Conservation (phyloP, 768 basidiomycete species). For the Psilocybe subaeruginosa region DNA sequence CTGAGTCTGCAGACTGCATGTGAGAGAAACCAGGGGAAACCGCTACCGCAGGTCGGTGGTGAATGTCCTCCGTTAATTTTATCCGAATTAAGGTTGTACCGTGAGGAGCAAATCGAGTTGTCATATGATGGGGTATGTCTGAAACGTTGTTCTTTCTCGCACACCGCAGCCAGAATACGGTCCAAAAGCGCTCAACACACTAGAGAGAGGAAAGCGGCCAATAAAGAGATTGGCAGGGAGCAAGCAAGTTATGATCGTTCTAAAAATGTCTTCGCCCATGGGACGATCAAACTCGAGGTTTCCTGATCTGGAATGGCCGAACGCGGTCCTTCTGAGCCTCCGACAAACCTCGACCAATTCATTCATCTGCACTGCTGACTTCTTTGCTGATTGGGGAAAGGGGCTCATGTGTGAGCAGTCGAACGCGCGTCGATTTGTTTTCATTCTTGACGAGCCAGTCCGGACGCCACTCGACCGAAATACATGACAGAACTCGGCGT, state of each 20-base stretch:
- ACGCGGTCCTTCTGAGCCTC: conserved; percentile 35
- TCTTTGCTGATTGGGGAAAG: conserved; percentile 13
- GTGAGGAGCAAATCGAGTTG: not conserved
- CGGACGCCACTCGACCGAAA: conserved; percentile 29
- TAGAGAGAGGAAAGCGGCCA: not conserved
- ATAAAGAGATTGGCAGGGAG: not conserved
- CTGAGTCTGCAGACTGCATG: conserved; percentile 6
- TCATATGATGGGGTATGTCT: not conserved
- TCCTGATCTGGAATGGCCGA: conserved; percentile 29
- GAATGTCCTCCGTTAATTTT: conserved; percentile 20
- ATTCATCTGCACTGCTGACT: conserved; percentile 9
- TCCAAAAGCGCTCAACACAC: not conserved
- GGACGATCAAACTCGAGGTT: conserved; percentile 9
- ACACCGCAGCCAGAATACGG: not conserved
- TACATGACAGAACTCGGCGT: conserved; percentile 17
- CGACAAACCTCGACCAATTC: conserved; percentile 28
- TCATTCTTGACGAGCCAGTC: conserved; percentile 17
- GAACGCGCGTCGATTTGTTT: conserved; percentile 16
- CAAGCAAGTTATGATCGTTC: not conserved
- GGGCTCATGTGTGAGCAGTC: conserved; percentile 3
- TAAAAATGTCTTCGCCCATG: not conserved
- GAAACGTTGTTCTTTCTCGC: not conserved
- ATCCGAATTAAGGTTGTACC: conserved; percentile 8
- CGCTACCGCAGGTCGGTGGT: conserved; percentile 15
- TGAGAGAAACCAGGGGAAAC: conserved; percentile 4